Percentiles rank a stretch among this genome's conserved stretches.
These are phyloP conservation scores for Thermothelomyces thermophilus DNA, from an alignment of 2,329 filamentous ascomycete genomes.

Conservation along the genomic window DNA sequence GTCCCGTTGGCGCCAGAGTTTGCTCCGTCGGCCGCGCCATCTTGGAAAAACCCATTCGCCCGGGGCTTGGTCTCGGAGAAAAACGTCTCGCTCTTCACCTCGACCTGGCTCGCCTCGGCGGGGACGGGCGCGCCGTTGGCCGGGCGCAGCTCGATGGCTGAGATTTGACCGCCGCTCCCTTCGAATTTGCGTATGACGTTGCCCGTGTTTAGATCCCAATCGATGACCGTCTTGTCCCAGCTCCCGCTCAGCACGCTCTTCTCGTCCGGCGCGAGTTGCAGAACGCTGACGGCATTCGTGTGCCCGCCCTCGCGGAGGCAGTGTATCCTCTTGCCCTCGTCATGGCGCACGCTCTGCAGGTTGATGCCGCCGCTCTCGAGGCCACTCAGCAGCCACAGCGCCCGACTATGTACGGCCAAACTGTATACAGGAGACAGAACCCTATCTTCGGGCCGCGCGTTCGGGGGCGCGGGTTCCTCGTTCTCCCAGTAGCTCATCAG, in stretches of 20 bases:
- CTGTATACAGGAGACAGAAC: constrained; percentile 88
- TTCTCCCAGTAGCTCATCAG: constrained; percentile 98
- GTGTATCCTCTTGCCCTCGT: constrained; percentile 85
- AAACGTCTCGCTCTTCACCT: constrained; percentile 59
- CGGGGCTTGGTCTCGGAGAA: constrained; percentile 59
- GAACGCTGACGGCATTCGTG: constrained; percentile 83
- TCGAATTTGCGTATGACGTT: constrained; percentile 68
- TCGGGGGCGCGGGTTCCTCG: constrained; percentile 58
- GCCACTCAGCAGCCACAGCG: constrained; percentile 85
- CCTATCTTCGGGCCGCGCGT: constrained; percentile 47
- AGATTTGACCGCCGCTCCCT: constrained; percentile 75
- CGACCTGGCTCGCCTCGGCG: constrained; percentile 57
- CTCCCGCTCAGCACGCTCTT: constrained; percentile 82
- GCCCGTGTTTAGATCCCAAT: constrained; percentile 93
- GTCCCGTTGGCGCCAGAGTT: constrained; percentile 25
- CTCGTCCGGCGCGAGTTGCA: constrained; percentile 78
- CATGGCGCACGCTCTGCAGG: constrained; percentile 84
- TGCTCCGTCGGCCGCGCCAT: constrained; percentile 28
- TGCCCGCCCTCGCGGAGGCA: constrained; percentile 64
- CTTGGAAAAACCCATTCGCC: constrained; percentile 46
- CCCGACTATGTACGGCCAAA: constrained; percentile 81
- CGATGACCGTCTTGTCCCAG: constrained; percentile 91
- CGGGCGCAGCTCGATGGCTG: constrained; percentile 78
- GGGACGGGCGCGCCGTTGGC: constrained; percentile 69
- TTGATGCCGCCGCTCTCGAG: constrained; percentile 90